These are phyloP conservation scores for Lactarius hengduanensis DNA, from an alignment of 768 basidiomycete genomes.

Conservation along the genomic window DNA sequence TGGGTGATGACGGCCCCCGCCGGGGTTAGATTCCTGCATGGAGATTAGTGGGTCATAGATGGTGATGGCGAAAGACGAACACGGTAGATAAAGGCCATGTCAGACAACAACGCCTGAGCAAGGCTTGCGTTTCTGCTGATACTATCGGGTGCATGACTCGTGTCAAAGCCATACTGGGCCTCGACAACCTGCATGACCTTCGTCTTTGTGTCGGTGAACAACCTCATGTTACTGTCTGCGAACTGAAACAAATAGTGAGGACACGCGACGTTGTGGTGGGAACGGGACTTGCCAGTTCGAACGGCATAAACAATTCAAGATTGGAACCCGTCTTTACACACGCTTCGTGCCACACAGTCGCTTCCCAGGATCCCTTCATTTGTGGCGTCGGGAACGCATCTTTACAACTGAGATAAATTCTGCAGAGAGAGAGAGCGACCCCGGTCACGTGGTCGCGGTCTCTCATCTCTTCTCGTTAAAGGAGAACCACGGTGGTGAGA, in stretches of 20 bases:
- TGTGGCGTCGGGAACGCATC: constrained; percentile 9
- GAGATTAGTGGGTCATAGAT: not conserved
- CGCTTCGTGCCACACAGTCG: constrained; percentile 1
- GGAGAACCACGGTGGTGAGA: not conserved
- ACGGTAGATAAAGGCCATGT: constrained; percentile 10
- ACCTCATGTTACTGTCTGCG: not conserved
- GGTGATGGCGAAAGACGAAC: not conserved
- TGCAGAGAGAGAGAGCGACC: not conserved
- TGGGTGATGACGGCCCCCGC: not conserved
- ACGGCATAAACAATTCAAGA: not conserved
- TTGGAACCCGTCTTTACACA: not conserved
- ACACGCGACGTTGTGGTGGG: not conserved
- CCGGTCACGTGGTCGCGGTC: not conserved
- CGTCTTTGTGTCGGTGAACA: not conserved
- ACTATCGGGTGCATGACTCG: constrained; percentile 5
- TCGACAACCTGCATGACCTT: not conserved
- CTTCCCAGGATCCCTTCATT: not conserved
- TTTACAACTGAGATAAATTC: constrained; percentile 12
- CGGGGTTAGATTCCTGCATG: not conserved
- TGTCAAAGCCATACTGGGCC: constrained; percentile 13
- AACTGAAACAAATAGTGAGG: constrained; percentile 10
- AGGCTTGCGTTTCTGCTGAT: constrained; percentile 3
- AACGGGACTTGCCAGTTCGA: not conserved
- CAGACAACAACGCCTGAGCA: not conserved
- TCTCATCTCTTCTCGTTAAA: not conserved